Percentiles rank a stretch among this genome's conserved stretches.
These are phyloP conservation scores for Spathaspora jeffriesii DNA, from an alignment of 1,139 yeast genomes.

Conservation along the genomic window DNA sequence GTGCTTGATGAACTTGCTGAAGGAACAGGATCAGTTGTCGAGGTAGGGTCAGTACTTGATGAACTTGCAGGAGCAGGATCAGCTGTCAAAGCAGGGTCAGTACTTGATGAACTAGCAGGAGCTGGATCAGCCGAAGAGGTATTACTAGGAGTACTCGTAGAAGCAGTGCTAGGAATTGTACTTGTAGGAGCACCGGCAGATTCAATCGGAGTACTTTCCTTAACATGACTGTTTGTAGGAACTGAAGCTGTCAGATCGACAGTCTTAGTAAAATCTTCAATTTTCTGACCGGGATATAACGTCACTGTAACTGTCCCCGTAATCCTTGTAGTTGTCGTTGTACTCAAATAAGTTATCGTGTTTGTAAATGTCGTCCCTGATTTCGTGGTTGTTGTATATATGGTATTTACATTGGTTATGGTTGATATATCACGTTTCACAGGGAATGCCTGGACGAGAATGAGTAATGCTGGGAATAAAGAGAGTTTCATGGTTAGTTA, in stretches of 20 bases:
- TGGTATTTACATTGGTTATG: constrained; percentile 18
- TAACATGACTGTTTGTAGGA: too few relatives aligned
- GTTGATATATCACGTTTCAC: neutral
- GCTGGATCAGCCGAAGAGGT: constrained; percentile 3
- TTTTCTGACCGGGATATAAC: neutral
- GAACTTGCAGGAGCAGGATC: too few relatives aligned
- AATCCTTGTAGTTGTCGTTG: neutral
- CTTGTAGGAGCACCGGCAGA: constrained; percentile 35
- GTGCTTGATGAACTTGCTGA: too few relatives aligned
- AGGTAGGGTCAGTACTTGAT: too few relatives aligned
- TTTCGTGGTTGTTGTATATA: constrained; percentile 48
- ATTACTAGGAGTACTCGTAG: neutral
- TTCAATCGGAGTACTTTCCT: neutral
- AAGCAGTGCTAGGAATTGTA: neutral
- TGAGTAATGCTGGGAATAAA: neutral
- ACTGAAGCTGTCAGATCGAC: too few relatives aligned
- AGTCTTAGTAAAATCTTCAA: neutral
- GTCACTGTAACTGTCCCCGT: neutral
- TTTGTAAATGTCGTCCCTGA: constrained; percentile 16
- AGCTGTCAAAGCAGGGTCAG: too few relatives aligned
- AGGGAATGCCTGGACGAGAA: neutral
- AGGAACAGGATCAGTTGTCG: constrained; percentile 4
- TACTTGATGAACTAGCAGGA: too few relatives aligned
- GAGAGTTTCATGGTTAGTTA: neutral
- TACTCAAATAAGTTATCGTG: neutral